Evolutionary conservation across 192 early-diverging fungal genomes (phyloP), one percentile per base, ranked within the genome.

Genomic region (Rhizophagus prolifer): DNA sequence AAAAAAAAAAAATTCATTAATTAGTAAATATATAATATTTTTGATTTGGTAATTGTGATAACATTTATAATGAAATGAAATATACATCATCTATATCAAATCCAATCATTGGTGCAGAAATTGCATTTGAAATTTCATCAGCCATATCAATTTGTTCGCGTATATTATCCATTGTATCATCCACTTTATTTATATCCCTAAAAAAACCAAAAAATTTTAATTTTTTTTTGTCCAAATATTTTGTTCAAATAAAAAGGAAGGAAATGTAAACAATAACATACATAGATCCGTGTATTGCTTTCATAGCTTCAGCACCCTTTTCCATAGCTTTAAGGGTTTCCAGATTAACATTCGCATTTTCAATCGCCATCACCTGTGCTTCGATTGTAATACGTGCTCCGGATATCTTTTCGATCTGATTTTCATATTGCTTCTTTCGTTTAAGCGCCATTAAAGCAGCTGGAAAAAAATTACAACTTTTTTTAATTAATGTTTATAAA

Each of bases 61-160:
- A 34, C 25, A 1, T 38, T 44, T 65, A 19, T 21, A 80, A 41
- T n/a, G 69, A 75, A 77, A 26, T 13, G 70, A 46, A 26, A 12
- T 47, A 72, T 41, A 89, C 88, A 79, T 98, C 96, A 77, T 99
- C 96, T 81, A 97, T 77, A 31, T 95, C 95, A n/a, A 90, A 83
- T 8, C 95, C 96, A 79, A 95, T 92, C 77, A 95, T 88, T 0
- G 96, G 96, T 81, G 91, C 91, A 59, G 95, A 92, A 79, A 99
- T 95, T 10, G 95, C 96, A 47, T 96, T 94, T 21, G 91, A 93
- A 13, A 99, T 90, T 83, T 98, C 97, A 79, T 96, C 95, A 23
- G 96, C 94, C 75, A 97, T 80, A 76, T 97, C 95, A 94, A 98
- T 97, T 81, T 99, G 96, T 75, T 99, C 97, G 36, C 94, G 90